Evolutionary conservation across 2,329 filamentous ascomycete species (phyloP).

Genomic region (Ceratocystis eucalypticola): DNA sequence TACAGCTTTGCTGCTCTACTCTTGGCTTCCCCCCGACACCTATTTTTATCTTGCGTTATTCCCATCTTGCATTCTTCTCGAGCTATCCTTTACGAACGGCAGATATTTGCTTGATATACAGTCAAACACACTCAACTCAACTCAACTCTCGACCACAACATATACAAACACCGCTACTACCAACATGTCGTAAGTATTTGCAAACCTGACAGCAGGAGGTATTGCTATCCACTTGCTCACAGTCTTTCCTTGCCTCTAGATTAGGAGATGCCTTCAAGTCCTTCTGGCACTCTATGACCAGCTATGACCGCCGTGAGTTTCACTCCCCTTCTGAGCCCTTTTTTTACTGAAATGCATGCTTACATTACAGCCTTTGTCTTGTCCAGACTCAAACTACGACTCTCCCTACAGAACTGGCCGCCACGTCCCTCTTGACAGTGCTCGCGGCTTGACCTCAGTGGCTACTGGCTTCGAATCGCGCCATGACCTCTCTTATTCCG

Average conservation of each 20-base stretch:
- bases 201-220: background rate
- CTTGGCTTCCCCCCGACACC: background rate
- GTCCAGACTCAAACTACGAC: slow-evolving; percentile 74
- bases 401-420: slow-evolving; percentile 83
- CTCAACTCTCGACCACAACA: slow-evolving; percentile 2
- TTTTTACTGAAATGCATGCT: background rate
- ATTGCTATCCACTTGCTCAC: slow-evolving; percentile 4
- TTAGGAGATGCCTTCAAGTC: slow-evolving; percentile 64
- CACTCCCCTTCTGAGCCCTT: slow-evolving; percentile 6
- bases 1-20: background rate
- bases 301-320: slow-evolving; percentile 51
- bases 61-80: background rate
- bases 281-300: slow-evolving; percentile 89
- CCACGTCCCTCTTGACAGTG: slow-evolving; percentile 76
- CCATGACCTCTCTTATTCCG: slow-evolving; percentile 62
- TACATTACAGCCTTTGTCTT: background rate
- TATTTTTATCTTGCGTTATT: slow-evolving; percentile 7
- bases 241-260: slow-evolving; percentile 28
- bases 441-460: slow-evolving; percentile 73
- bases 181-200: slow-evolving; percentile 15
- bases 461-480: slow-evolving; percentile 83
- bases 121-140: background rate
- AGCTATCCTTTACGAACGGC: background rate
- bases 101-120: background rate
- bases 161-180: background rate